Evolutionary conservation across 2,329 filamentous ascomycete genomes (phyloP).

Genomic region (Alternaria gansuensis): DNA sequence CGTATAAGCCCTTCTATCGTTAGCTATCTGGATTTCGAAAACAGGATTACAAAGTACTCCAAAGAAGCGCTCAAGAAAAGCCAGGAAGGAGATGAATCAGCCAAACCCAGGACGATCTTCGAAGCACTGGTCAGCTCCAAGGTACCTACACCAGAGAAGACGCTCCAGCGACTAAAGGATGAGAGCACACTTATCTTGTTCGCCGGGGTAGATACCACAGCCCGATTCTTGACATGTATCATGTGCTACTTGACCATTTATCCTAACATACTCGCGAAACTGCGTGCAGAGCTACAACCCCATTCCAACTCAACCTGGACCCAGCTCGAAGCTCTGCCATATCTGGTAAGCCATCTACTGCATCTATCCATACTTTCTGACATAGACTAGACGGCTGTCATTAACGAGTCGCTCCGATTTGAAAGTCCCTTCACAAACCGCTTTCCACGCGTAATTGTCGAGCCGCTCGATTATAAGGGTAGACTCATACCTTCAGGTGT

Average conservation of each 20-base stretch:
- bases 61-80: constrained; percentile 4
- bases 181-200: constrained; percentile 44
- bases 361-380: neutral
- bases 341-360: constrained; percentile 15
- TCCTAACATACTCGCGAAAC: constrained; percentile 13
- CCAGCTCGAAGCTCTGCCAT: constrained; percentile 23
- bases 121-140: constrained; percentile 15
- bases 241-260: constrained; percentile 19
- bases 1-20: neutral
- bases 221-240: constrained; percentile 26
- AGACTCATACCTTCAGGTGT: constrained; percentile 30
- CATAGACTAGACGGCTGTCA: constrained; percentile 18
- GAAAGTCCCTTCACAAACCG: constrained; percentile 23
- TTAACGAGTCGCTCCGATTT: constrained; percentile 22
- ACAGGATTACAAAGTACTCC: neutral
- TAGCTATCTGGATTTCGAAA: constrained; percentile 3
- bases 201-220: constrained; percentile 49
- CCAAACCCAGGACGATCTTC: constrained; percentile 14
- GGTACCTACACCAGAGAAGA: constrained; percentile 36
- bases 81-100: neutral
- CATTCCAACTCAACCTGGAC: constrained; percentile 4
- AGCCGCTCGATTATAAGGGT: constrained; percentile 28
- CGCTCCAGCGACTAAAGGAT: constrained; percentile 39
- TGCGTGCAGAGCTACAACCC: constrained; percentile 2
- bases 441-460: constrained; percentile 28